Base-by-base conservation (phyloP, 768 basidiomycete species). In the Scleroderma citrinum region DNA sequence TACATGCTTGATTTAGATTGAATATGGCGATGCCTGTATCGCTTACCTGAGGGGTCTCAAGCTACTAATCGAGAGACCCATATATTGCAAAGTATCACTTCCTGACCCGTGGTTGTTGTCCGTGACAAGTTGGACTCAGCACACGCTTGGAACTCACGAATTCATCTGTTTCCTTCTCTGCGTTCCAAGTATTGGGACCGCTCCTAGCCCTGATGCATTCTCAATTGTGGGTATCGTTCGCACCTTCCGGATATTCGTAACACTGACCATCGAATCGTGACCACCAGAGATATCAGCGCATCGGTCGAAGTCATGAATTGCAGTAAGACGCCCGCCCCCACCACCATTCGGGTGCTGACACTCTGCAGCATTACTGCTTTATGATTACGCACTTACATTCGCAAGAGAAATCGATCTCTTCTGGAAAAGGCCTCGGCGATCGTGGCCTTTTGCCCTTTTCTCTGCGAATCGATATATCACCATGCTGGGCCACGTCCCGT, bases 351-450 rank as follows among this genome's bases (percentile, higher is more conserved):
- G 19, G 20, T 26, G 40, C 14, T 24, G 12, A 21, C 23, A 41
- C 40, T 24, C 14, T 24, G 14, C 40, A 62, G 68, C 48, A 16
- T 37, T 70, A 8, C 46, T 69, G 7, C 59, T 69, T n/a, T 72
- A 73, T 48, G 77, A 79, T 42, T 76, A 74, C 51, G 36, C 63
- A 44, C 58, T 76, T 29, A 80, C 77, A 0, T 51, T 80, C 6
- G 40, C 50, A 1, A 42, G 52, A 24, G 77, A 80, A 53, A 60
- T 75, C 10, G 67, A 72, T 13, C 59, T 66, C 3, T 74, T 70
- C 56, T 79, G 77, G 77, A 51, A 47, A 6, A 52, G 52, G 46
- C 42, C 58, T 17, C 58, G 59, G 5, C 20, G 69, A 7, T 65
- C 62, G 19, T 71, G 65, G 66, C 67, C 61, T 5, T 61, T 67